phyloP scores from a whole-genome alignment of 139 green algal genomes.

The Medakamo hakoo region DNA sequence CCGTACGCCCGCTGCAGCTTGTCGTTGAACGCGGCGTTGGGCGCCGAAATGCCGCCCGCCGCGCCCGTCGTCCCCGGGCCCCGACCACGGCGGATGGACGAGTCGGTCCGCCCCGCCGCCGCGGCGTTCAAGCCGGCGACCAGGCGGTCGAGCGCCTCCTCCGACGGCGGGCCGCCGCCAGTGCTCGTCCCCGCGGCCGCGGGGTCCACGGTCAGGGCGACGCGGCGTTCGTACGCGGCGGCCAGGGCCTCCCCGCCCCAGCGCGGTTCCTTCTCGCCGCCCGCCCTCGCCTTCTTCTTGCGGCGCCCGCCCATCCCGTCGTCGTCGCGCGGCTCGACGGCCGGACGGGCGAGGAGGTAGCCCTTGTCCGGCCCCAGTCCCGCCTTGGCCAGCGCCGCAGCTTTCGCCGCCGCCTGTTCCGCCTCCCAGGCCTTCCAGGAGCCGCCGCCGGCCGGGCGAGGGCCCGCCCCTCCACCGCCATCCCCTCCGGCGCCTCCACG shows the following conservation, averaged over 20 bases:
- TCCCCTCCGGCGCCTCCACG: neutral
- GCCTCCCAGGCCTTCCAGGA: conserved; percentile 3
- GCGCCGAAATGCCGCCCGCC: conserved; percentile 92
- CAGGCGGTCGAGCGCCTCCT: conserved; percentile 76
- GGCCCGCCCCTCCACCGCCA: no score
- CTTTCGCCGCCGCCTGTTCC: conserved; percentile 17
- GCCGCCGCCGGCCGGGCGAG: neutral
- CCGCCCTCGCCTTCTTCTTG: no score
- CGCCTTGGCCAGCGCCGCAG: neutral
- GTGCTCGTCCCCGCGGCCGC: no score
- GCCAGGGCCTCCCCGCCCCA: no score
- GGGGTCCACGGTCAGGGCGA: no score
- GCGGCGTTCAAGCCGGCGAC: conserved; percentile 80
- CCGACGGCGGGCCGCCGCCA: conserved; percentile 27
- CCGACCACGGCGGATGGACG: conserved; percentile 61
- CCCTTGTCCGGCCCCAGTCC: conserved; percentile 10
- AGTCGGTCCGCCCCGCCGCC: no score
- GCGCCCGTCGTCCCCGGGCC: conserved; percentile 34
- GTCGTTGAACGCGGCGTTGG: conserved; percentile 94
- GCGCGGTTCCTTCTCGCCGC: no score
- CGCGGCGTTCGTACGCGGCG: no score
- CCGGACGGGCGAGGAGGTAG: neutral
- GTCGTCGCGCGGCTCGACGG: no score
- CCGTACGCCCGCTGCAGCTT: conserved; percentile 88
- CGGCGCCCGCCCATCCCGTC: no score